Evolutionary conservation across 192 early-diverging fungal species (phyloP), one percentile per base, ranked within the genome.

Genomic region (Phlyctochytrium bullatum): DNA sequence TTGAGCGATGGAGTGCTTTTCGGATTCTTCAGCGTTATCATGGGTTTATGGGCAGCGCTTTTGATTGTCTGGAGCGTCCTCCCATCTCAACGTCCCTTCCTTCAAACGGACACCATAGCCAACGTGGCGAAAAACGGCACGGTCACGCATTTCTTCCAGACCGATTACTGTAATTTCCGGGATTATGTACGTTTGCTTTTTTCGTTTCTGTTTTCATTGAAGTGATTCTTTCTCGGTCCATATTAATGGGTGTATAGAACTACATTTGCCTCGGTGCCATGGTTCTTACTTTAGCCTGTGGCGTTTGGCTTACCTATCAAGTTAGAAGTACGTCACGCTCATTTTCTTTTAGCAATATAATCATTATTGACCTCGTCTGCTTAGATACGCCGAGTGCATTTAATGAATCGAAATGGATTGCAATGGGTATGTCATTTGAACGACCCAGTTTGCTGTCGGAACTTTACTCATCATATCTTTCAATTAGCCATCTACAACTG

Each of bases 241-340:
- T n/a, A n/a, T n/a, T n/a, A n/a, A n/a, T n/a, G n/a, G n/a, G n/a
- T n/a, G n/a, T n/a, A n/a, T n/a, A n/a, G n/a, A 57, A 28, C 54
- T 57, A 57, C 25, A 25, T 57, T 6, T 57, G 54, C 27, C 54
- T 57, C 25, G 54, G 14, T 27, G 54, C 54, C 54, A 57, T 57
- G 54, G 54, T 57, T 14, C 27, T 57, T 25, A 57, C 54, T 6
- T 25, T 57, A 6, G 54, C 27, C 54, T 28, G 10, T 25, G 54
- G 54, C 27, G 54, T 28, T 28, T 14, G 12, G 4, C 27, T 57
- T 6, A 57, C 54, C 6, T 57, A 57, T 25, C 27, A 6, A 20
- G 27, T 57, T 28, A 10, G 54, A 14, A n/a, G n/a, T n/a, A n/a
- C n/a, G n/a, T n/a, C n/a, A n/a, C n/a, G n/a, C n/a, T n/a, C n/a